These are phyloP conservation scores for Globisporangium yorkense DNA, from an alignment of 352 stramenopile genomes.

Conservation along the genomic window DNA sequence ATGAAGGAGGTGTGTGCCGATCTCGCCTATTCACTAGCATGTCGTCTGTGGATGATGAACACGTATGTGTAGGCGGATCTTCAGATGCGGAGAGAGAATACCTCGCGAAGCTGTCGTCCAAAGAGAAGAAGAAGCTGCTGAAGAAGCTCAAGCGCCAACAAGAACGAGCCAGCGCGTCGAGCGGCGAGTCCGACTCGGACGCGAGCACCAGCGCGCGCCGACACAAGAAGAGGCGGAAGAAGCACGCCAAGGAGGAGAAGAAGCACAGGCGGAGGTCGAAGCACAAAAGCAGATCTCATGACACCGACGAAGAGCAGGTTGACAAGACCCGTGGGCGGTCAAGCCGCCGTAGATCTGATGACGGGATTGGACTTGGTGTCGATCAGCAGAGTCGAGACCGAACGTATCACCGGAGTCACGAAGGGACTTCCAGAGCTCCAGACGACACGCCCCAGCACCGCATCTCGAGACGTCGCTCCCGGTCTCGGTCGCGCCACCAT, in stretches of 20 bases:
- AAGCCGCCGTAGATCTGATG: neutral
- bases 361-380: neutral
- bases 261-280: constrained; percentile 11
- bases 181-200: constrained; percentile 18
- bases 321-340: neutral
- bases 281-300: constrained; percentile 1
- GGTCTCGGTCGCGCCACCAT: neutral
- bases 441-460: too few relatives aligned
- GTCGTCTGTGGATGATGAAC: neutral
- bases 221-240: constrained; percentile 19
- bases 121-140: constrained; percentile 55
- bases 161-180: constrained; percentile 5
- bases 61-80: constrained; percentile 11
- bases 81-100: constrained; percentile 39
- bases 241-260: constrained; percentile 16
- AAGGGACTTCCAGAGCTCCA: neutral
- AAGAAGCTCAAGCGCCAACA: constrained; percentile 51
- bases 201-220: neutral
- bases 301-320: neutral
- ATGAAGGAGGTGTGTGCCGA: neutral
- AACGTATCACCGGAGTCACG: neutral
- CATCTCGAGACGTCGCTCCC: neutral
- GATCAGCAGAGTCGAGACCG: neutral
- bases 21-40: neutral
- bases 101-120: constrained; percentile 48